These are phyloP conservation scores for Leishmania aethiopica DNA, from an alignment of 208 protist genomes.

Conservation along the genomic window DNA sequence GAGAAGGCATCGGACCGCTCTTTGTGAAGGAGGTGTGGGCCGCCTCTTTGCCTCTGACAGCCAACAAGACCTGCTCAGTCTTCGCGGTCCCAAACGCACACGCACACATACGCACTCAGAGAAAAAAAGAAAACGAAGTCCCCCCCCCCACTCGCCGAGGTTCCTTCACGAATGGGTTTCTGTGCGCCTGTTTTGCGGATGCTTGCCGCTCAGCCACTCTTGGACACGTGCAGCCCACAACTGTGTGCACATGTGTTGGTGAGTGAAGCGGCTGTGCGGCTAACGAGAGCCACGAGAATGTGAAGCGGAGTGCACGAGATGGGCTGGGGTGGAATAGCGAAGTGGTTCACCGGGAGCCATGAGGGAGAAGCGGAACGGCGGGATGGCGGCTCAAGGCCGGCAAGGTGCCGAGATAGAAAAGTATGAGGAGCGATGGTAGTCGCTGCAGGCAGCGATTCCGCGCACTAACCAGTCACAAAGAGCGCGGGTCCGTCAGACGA, in stretches of 20 bases:
- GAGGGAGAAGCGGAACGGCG: not conserved
- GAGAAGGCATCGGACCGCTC: not conserved
- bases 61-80: not conserved
- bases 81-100: conserved; percentile 15
- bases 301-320: not conserved
- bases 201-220: not conserved
- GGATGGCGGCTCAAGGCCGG: not conserved
- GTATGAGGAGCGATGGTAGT: not conserved
- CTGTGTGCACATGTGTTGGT: not conserved
- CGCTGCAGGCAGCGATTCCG: not conserved
- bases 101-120: not conserved
- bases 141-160: not conserved
- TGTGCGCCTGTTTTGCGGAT: not conserved
- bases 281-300: not conserved
- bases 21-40: not conserved
- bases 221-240: not conserved
- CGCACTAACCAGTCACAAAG: not conserved
- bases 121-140: conserved; percentile 12
- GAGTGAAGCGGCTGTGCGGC: not conserved
- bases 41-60: not conserved
- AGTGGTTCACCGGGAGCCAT: not conserved
- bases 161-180: not conserved
- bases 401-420: not conserved
- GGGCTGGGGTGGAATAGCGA: not conserved
- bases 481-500: not conserved